phyloP scores from a whole-genome alignment of 768 basidiomycete genomes.

The Cubamyces sp. region DNA sequence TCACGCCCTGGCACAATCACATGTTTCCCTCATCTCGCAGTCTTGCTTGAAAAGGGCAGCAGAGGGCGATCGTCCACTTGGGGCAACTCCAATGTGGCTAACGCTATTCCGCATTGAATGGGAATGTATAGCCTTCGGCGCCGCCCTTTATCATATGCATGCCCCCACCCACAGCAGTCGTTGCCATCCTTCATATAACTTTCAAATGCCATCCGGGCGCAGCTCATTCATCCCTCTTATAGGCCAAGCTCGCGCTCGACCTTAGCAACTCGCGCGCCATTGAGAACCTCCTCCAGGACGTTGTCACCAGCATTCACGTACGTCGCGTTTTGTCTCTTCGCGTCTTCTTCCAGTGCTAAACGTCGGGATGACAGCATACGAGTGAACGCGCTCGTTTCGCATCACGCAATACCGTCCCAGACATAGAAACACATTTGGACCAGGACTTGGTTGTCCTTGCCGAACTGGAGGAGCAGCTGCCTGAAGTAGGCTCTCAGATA shows the following conservation, averaged over 20 bases:
- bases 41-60: neutral
- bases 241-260: constrained; percentile 71
- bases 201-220: neutral
- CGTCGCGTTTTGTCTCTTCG: constrained; percentile 24
- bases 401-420: constrained; percentile 60
- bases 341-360: neutral
- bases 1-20: constrained; percentile 17
- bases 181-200: neutral
- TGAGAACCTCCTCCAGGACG: constrained; percentile 69
- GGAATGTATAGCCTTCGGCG: constrained; percentile 2
- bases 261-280: constrained; percentile 77
- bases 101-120: constrained; percentile 1
- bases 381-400: constrained; percentile 62
- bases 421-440: constrained; percentile 62
- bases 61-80: neutral
- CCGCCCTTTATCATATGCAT: constrained; percentile 20
- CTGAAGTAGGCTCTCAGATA: constrained; percentile 64
- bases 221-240: constrained; percentile 5
- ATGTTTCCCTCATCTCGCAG: constrained; percentile 10
- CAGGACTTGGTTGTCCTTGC: constrained; percentile 60
- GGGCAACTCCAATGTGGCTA: neutral
- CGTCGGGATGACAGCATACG: constrained; percentile 49
- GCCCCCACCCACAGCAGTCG: neutral
- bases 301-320: constrained; percentile 63
- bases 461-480: constrained; percentile 61